phyloP scores from a whole-genome alignment of 306 rosid species.

The Cucumis cinereus region DNA sequence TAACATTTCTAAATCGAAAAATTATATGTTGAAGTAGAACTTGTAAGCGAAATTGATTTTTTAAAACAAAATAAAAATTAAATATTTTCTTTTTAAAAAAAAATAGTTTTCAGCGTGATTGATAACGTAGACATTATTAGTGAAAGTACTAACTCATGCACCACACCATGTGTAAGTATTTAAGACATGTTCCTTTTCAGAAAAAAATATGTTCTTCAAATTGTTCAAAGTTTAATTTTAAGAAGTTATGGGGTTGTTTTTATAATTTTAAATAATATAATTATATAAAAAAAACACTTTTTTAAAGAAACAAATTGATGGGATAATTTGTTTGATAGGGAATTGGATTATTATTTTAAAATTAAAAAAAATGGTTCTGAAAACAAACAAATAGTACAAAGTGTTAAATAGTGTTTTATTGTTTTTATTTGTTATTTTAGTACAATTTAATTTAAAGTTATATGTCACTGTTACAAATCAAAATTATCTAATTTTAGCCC shows the following conservation, averaged over 20 bases:
- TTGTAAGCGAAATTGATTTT: too few species aligned
- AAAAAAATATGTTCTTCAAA: neutral
- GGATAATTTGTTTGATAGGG: neutral
- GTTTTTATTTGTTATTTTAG: neutral
- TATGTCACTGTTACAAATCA: neutral
- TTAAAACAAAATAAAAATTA: too few species aligned
- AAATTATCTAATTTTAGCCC: neutral
- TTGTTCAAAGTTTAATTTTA: neutral
- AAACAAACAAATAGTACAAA: neutral
- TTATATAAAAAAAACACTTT: neutral
- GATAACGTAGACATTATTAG: neutral
- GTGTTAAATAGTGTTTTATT: neutral
- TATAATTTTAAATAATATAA: neutral
- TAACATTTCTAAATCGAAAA: too few species aligned
- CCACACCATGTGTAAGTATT: slow-evolving; percentile 5
- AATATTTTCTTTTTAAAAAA: too few species aligned
- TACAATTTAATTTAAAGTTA: neutral
- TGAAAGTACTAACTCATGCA: neutral
- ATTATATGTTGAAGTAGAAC: too few species aligned
- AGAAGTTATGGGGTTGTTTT: neutral
- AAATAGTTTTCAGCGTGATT: neutral
- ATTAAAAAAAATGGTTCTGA: neutral
- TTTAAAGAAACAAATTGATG: neutral
- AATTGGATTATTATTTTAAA: neutral
- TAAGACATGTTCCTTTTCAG: neutral